A percentile compares a stretch with the other conserved stretches of the same genome.
phyloP scores from a whole-genome alignment of 805 yeast genomes.

The Candida morakotiae region DNA sequence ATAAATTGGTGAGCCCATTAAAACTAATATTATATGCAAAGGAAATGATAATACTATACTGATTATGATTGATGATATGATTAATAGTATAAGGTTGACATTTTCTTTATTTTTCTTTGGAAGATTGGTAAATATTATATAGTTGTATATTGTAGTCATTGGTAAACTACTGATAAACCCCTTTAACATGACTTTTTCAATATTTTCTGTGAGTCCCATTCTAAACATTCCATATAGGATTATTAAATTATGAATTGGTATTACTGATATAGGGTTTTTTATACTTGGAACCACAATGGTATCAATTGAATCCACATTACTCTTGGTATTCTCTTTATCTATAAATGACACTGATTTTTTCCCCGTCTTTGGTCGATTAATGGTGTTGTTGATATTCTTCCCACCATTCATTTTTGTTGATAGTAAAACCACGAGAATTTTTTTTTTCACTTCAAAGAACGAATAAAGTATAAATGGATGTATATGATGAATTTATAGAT shows the following conservation, averaged over 20 bases:
- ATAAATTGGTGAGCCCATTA: conserved; percentile 80
- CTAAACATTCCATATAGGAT: conserved; percentile 26
- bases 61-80: conserved; percentile 24
- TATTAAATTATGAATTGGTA: conserved; percentile 29
- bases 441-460: not conserved
- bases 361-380: not conserved
- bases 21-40: conserved; percentile 40
- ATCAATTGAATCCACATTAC: not conserved
- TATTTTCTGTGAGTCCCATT: conserved; percentile 24
- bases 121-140: conserved; percentile 12
- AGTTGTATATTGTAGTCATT: conserved; percentile 21
- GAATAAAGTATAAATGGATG: conserved; percentile 51
- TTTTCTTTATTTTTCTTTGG: conserved; percentile 7
- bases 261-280: conserved; percentile 10
- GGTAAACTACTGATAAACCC: conserved; percentile 23
- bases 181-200: conserved; percentile 17
- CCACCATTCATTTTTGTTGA: not conserved
- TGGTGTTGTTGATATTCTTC: not conserved
- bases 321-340: not conserved
- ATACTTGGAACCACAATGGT: conserved; percentile 12
- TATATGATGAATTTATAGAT: conserved; percentile 69
- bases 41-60: conserved; percentile 35
- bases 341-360: conserved; percentile 4
- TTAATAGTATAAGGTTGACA: conserved; percentile 19
- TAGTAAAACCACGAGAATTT: too few relatives aligned